These are phyloP conservation scores for Fagopyrum esculentum DNA, from an alignment of 148 eudicot species.

Conservation along the genomic window DNA sequence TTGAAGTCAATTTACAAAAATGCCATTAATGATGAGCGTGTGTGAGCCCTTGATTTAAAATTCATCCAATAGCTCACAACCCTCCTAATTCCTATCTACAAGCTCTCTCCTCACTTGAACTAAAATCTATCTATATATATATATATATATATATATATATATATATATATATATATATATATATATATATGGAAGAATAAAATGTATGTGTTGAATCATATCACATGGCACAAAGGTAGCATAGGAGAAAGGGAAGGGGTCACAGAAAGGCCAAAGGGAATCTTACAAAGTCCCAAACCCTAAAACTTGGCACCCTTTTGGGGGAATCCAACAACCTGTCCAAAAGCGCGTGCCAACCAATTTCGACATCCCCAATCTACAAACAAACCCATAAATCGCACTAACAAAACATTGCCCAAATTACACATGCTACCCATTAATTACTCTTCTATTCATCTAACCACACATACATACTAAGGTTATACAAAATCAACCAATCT, in stretches of 20 bases:
- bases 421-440: neutral
- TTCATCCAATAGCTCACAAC: no score
- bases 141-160: no score
- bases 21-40: no score
- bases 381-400: neutral
- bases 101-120: no score
- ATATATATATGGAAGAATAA: no score
- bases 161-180: no score
- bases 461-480: neutral
- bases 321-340: neutral
- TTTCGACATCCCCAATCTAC: neutral
- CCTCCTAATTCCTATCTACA: no score
- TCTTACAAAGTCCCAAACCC: constrained; percentile 1
- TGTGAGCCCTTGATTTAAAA: no score
- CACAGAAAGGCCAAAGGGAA: neutral
- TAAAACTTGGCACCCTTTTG: neutral
- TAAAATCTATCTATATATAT: no score
- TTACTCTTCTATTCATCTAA: neutral
- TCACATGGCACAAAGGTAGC: no score
- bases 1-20: no score
- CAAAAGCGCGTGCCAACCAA: constrained; percentile 8
- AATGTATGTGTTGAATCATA: no score
- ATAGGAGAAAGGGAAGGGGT: neutral
- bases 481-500: neutral
- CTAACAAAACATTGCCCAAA: neutral